Evolutionary conservation across 768 basidiomycete species (phyloP).

Genomic region (Dacryopinax spathularia): DNA sequence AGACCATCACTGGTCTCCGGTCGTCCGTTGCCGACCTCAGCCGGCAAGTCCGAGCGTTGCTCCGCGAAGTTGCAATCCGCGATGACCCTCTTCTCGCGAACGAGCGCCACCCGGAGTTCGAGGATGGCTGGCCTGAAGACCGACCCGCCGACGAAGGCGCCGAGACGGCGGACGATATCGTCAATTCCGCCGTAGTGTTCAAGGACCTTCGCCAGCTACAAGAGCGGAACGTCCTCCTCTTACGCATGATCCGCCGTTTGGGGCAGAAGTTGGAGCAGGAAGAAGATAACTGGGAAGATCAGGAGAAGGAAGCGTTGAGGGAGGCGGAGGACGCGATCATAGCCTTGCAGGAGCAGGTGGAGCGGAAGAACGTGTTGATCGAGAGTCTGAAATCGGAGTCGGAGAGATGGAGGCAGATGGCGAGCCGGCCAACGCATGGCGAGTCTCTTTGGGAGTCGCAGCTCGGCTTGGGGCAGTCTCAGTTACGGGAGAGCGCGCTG

Average conservation of each 20-base stretch:
- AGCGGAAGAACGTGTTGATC: slow-evolving; percentile 61
- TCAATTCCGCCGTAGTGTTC: slow-evolving; percentile 79
- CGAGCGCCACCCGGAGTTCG: slow-evolving; percentile 40
- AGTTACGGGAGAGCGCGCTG: slow-evolving; percentile 8
- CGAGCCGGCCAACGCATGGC: slow-evolving; percentile 38
- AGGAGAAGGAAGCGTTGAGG: slow-evolving; percentile 63
- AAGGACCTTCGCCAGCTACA: slow-evolving; percentile 66
- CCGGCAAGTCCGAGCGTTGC: slow-evolving; percentile 65
- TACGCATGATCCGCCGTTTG: slow-evolving; percentile 70
- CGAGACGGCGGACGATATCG: slow-evolving; percentile 67
- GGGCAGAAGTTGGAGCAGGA: slow-evolving; percentile 73
- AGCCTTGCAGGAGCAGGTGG: slow-evolving; percentile 60
- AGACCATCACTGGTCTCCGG: not conserved
- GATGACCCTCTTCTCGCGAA: slow-evolving; percentile 71
- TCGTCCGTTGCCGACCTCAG: slow-evolving; percentile 65
- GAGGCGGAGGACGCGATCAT: slow-evolving; percentile 84
- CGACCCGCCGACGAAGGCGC: slow-evolving; percentile 25
- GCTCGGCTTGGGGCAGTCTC: not conserved
- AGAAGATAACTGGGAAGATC: slow-evolving; percentile 55
- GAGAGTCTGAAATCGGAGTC: slow-evolving; percentile 77
- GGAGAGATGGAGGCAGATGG: slow-evolving; percentile 66
- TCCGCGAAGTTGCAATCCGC: slow-evolving; percentile 64
- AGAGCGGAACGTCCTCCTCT: slow-evolving; percentile 77
- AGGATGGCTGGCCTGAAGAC: slow-evolving; percentile 29
- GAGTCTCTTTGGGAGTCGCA: not conserved